Base-by-base conservation (phyloP, 2,329 filamentous ascomycete species). In the Rhexocercosporidium sp. region DNA sequence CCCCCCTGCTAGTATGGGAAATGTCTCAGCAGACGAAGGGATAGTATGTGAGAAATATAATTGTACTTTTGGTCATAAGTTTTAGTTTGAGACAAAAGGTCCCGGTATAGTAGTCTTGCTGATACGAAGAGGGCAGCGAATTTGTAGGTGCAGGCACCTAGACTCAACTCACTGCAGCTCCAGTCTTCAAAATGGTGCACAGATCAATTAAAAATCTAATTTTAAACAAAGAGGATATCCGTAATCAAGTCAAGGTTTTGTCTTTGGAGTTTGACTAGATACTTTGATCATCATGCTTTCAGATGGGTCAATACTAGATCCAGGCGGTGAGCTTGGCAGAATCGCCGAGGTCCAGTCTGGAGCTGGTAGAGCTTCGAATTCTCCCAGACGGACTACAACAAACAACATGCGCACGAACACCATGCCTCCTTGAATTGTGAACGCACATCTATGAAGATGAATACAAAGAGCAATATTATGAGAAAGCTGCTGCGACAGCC, bases 401-500 rank as follows among this genome's bases (percentile, higher is more conserved):
- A 56, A 56, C 53, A 39, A 27, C 53, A 66, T 64, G 56, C 56
- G 60, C 49, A 63, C 56, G 44, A 49, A 44, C 61, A 71, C 57
- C 39, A 74, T 75, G 74, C 72, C 72, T 68, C 71, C 69, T 53
- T 73, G 70, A 71, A 69, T 54, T 56, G 59, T 27, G 5, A n/a
- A 63, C 53, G n/a, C 49, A 8, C 31, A 31, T 65, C 67, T 68
- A 60, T 65, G 56, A 74, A 67, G 39, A 77, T 77, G 75, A 76
- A 74, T 64, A 62, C 66, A 7, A 75, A 74, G 64, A 72, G 70
- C 41, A 76, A 74, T 67, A 75, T 77, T 65, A 75, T 77, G 70
- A 71, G 73, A 65, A 77, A 75, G 70, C 69, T 77, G 68, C 71
- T 77, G 9, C 72, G 75, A 25, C 75, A 75, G 62, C 66, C 69